Conservation (phyloP, 108 stramenopile genomes). For the Conticribra weissflogii region DNA sequence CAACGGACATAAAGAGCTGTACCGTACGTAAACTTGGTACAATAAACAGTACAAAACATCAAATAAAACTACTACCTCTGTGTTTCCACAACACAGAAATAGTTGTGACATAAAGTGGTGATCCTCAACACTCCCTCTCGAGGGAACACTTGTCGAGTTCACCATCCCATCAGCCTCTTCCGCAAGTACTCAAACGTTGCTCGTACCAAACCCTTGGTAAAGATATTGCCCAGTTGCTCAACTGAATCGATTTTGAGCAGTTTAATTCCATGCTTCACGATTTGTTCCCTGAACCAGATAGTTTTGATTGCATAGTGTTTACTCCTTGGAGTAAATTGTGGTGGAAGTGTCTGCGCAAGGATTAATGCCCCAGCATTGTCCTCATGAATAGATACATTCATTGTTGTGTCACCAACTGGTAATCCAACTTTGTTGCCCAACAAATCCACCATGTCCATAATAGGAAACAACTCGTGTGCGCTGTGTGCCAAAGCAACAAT, state of each 20-base stretch:
- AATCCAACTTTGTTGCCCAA: background rate
- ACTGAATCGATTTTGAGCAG: background rate
- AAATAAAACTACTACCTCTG: too few species aligned
- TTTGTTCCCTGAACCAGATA: background rate
- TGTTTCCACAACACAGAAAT: too few species aligned
- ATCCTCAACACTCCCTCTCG: too few species aligned
- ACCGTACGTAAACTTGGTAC: too few species aligned
- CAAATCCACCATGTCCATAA: constrained; percentile 34
- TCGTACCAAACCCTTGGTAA: background rate
- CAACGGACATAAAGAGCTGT: too few species aligned
- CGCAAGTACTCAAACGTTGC: background rate
- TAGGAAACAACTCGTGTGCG: constrained; percentile 29
- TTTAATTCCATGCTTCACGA: background rate
- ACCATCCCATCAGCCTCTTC: too few species aligned
- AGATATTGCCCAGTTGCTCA: background rate
- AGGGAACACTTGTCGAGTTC: too few species aligned
- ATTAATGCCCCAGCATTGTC: too few species aligned
- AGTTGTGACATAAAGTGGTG: too few species aligned
- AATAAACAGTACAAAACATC: too few species aligned
- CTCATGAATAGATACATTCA: too few species aligned
- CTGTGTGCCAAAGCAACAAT: constrained; percentile 20
- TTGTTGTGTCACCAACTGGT: background rate
- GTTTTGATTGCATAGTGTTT: background rate
- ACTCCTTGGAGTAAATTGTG: background rate
- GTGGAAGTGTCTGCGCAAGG: background rate